A percentile compares a stretch with the other conserved stretches of the same genome.
Evolutionary conservation across 176 grass and related monocot genomes (phyloP).

Genomic region (Tuctoria greenei): DNA sequence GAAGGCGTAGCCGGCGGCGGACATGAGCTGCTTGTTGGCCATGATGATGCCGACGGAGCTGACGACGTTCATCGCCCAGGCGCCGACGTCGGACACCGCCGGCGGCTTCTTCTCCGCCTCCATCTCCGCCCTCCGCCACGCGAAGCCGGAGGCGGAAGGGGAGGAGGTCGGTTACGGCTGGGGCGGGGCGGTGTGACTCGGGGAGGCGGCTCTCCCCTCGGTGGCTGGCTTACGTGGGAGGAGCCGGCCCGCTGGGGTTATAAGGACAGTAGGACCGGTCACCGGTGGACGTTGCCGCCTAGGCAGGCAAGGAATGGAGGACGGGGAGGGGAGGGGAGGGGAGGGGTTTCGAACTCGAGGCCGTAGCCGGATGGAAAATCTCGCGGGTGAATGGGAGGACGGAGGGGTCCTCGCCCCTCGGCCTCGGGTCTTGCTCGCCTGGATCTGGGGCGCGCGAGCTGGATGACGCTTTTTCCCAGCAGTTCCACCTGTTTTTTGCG

Average conservation of each 20-base stretch:
- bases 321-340: constrained; percentile 22
- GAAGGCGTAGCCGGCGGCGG: constrained; percentile 79
- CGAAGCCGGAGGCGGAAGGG: constrained; percentile 11
- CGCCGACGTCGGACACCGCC: constrained; percentile 74
- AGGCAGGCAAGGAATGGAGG: constrained; percentile 43
- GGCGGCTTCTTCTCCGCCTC: constrained; percentile 75
- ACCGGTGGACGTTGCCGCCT: constrained; percentile 33
- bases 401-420: not conserved
- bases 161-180: not conserved
- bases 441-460: not conserved
- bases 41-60: constrained; percentile 97
- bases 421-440: not conserved
- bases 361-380: constrained; percentile 20
- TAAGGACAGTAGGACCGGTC: too few relatives aligned
- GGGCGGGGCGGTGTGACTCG: not conserved
- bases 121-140: constrained; percentile 24
- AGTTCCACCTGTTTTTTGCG: constrained; percentile 18
- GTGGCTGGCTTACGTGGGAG: constrained; percentile 45
- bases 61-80: constrained; percentile 98
- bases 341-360: constrained; percentile 52
- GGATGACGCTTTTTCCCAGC: constrained; percentile 18
- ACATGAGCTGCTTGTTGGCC: constrained; percentile 98
- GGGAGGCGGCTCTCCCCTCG: constrained; percentile 1
- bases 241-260: constrained; percentile 29
- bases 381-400: not conserved